Evolutionary conservation across 2,329 filamentous ascomycete species (phyloP).

Genomic region (Tricladium varicosporioides): DNA sequence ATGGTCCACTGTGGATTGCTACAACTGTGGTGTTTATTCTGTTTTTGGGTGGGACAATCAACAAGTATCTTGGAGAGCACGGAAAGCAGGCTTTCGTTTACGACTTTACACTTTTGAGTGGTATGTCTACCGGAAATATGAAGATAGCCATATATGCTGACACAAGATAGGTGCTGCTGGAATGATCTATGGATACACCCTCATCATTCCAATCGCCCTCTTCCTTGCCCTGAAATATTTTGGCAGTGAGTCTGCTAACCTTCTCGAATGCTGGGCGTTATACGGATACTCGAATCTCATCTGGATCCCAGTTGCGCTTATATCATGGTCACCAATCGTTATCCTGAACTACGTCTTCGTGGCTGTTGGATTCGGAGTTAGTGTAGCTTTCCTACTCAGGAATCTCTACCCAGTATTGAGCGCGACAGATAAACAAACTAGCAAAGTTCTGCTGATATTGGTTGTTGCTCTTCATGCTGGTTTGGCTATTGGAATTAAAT

Average conservation of each 20-base stretch:
- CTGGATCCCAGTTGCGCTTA: slow-evolving; percentile 91
- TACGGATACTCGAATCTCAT: slow-evolving; percentile 97
- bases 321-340: slow-evolving; percentile 83
- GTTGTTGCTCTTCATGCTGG: slow-evolving; percentile 85
- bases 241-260: slow-evolving; percentile 86
- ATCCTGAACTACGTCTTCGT: slow-evolving; percentile 95
- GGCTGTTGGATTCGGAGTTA: slow-evolving; percentile 77
- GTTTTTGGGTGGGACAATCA: slow-evolving; percentile 93
- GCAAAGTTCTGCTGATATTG: slow-evolving; percentile 79
- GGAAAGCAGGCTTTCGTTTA: slow-evolving; percentile 73
- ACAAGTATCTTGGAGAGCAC: slow-evolving; percentile 74
- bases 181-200: slow-evolving; percentile 92
- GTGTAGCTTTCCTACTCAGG: slow-evolving; percentile 78
- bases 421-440: slow-evolving; percentile 88
- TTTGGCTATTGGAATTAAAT: slow-evolving; percentile 91
- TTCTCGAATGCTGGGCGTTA: slow-evolving; percentile 91
- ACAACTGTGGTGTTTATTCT: slow-evolving; percentile 95
- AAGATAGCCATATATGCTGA: slow-evolving; percentile 5
- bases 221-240: slow-evolving; percentile 94
- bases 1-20: slow-evolving; percentile 98
- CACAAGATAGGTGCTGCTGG: slow-evolving; percentile 69
- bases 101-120: slow-evolving; percentile 85
- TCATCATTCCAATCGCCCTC: slow-evolving; percentile 77
- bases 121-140: slow-evolving; percentile 39
- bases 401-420: slow-evolving; percentile 90